Conservation (phyloP, 164 flowering plant species). For the Brasenia schreberi region DNA sequence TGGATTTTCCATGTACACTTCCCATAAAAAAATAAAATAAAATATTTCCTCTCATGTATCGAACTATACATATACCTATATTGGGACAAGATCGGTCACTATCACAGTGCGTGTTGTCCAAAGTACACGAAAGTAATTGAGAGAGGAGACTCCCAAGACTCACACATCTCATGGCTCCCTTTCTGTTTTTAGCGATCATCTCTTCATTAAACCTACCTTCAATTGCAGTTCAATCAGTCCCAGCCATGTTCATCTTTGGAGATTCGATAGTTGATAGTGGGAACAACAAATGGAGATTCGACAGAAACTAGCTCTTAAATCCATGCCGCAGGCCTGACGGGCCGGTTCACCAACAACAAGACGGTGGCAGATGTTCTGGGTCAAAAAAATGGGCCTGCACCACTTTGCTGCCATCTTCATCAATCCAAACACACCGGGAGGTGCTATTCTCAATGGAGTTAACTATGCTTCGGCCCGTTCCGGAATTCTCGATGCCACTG, state of each 20-base stretch:
- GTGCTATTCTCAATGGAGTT: conserved; percentile 34
- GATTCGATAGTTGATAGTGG: neutral
- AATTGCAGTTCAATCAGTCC: neutral
- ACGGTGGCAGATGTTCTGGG: neutral
- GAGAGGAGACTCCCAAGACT: too few species aligned
- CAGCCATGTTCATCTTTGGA: neutral
- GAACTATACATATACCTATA: too few species aligned
- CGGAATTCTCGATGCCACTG: conserved; percentile 52
- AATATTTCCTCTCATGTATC: too few species aligned
- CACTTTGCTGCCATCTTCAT: conserved; percentile 23
- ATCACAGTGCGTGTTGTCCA: neutral
- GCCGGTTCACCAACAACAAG: neutral
- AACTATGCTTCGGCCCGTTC: conserved; percentile 60
- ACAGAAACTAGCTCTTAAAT: too few species aligned
- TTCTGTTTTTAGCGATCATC: neutral
- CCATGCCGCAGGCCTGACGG: neutral
- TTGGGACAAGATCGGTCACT: neutral
- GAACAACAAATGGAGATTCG: neutral
- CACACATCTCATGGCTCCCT: neutral
- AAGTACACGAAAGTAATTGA: too few species aligned
- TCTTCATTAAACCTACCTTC: neutral
- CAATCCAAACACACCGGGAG: conserved; percentile 34
- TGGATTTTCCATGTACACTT: too few species aligned
- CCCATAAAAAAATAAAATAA: too few species aligned
- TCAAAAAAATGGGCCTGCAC: conserved; percentile 5